Percentiles rank a stretch among this genome's conserved stretches.
phyloP scores from a whole-genome alignment of 2,329 filamentous ascomycete species.

The Beauveria pseudobassiana region DNA sequence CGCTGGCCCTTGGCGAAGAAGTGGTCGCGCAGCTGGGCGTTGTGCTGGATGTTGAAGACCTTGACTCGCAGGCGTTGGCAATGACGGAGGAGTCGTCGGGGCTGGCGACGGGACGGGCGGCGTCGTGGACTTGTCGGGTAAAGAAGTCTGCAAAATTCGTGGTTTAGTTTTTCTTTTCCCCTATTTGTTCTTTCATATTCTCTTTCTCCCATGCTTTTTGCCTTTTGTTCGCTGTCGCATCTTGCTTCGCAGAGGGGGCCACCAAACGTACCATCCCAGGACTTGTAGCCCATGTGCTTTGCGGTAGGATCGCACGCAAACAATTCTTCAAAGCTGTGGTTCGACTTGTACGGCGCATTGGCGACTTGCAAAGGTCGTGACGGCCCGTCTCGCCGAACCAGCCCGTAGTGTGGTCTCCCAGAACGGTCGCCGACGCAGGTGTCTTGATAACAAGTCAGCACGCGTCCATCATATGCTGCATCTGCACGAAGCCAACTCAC shows the following conservation, averaged over 20 bases:
- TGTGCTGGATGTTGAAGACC: conserved; percentile 42
- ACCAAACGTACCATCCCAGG: conserved; percentile 54
- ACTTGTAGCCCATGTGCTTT: conserved; percentile 54
- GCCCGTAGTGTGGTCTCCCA: conserved; percentile 35
- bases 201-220: background rate
- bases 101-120: conserved; percentile 49
- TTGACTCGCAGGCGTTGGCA: conserved; percentile 58
- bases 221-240: too few relatives aligned
- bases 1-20: conserved; percentile 67
- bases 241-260: too few relatives aligned
- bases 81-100: conserved; percentile 48
- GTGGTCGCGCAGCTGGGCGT: conserved; percentile 47
- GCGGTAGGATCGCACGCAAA: conserved; percentile 51
- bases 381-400: conserved; percentile 49
- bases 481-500: conserved; percentile 20
- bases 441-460: conserved; percentile 24
- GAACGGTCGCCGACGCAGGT: conserved; percentile 46
- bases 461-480: too few relatives aligned
- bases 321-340: conserved; percentile 49
- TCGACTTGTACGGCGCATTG: conserved; percentile 36
- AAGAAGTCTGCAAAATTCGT: conserved; percentile 46
- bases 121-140: conserved; percentile 47
- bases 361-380: conserved; percentile 44
- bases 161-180: background rate
- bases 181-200: background rate